Evolutionary conservation across 805 yeast species (phyloP), one percentile per base, ranked within the genome.

Genomic region (Candida germanica): DNA sequence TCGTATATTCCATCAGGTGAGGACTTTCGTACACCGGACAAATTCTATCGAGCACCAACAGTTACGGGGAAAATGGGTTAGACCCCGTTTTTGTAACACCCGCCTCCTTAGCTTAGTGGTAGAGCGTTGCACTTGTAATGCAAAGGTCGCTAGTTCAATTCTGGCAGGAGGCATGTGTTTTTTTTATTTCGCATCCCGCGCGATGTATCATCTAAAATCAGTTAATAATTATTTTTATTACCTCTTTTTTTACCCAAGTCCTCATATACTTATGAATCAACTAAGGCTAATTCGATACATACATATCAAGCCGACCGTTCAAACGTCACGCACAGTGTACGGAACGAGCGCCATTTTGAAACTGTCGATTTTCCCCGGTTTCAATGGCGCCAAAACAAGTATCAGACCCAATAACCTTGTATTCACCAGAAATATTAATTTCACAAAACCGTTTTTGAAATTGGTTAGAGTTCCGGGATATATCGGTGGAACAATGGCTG

Each of bases 71-170:
- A n/a, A n/a, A n/a, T n/a, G n/a, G n/a, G n/a, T n/a, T n/a, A n/a
- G n/a, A n/a, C n/a, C n/a, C n/a, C n/a, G n/a, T n/a, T n/a, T n/a
- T n/a, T n/a, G n/a, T n/a, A n/a, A n/a, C n/a, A 24, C 7, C 20
- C 33, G 95, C 95, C 95, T 75, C 80, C 77, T 86, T 87, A 86
- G 95, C 95, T 86, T 85, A 87, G 96, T 84, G 95, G 95, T 86
- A 87, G 93, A 86, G 95, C 95, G 95, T 84, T 83, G 95, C 96
- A 87, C 96, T 87, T 87, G 96, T 87, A 87, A 84, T 84, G 94
- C 93, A 82, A 83, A 83, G 91, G 88, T 83, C 91, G 87, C 87
- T 81, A 82, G 88, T 81, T 81, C 87, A 80, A 81, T 79, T 79
- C 87, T 80, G 87, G 83, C 84, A 80, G 75, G 77, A 65, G 87